Evolutionary conservation across 768 basidiomycete genomes (phyloP).

Genomic region (Termitomyces sp.): DNA sequence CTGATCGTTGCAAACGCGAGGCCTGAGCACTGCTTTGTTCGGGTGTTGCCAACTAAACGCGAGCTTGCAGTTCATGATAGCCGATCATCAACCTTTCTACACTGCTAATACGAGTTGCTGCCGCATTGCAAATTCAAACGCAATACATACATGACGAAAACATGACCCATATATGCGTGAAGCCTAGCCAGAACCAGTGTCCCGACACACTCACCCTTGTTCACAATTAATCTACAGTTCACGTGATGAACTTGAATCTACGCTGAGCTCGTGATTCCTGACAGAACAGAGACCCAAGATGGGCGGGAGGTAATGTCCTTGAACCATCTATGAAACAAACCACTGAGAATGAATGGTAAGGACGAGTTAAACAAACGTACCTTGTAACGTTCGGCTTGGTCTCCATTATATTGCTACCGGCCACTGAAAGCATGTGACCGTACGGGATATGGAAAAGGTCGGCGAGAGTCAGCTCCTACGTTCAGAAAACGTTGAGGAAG

Average conservation of each 20-base stretch:
- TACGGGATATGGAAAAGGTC: conserved; percentile 46
- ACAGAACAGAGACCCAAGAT: conserved; percentile 46
- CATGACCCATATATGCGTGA: background rate
- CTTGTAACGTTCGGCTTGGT: conserved; percentile 42
- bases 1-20: background rate
- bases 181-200: background rate
- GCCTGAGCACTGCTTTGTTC: background rate
- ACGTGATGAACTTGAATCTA: background rate
- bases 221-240: background rate
- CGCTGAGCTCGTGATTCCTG: conserved; percentile 22
- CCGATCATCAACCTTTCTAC: no score
- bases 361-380: conserved; percentile 16
- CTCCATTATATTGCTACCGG: conserved; percentile 26
- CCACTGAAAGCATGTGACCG: conserved; percentile 20
- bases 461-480: conserved; percentile 40
- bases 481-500: conserved; percentile 5
- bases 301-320: conserved; percentile 40
- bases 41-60: no score
- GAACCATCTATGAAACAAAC: conserved; percentile 13
- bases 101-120: no score
- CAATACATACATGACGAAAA: background rate
- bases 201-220: background rate
- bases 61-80: no score
- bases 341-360: background rate
- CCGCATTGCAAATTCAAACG: background rate